Evolutionary conservation across 495 filamentous ascomycete genomes (phyloP).

Genomic region (Hypoxylon subgilvum): DNA sequence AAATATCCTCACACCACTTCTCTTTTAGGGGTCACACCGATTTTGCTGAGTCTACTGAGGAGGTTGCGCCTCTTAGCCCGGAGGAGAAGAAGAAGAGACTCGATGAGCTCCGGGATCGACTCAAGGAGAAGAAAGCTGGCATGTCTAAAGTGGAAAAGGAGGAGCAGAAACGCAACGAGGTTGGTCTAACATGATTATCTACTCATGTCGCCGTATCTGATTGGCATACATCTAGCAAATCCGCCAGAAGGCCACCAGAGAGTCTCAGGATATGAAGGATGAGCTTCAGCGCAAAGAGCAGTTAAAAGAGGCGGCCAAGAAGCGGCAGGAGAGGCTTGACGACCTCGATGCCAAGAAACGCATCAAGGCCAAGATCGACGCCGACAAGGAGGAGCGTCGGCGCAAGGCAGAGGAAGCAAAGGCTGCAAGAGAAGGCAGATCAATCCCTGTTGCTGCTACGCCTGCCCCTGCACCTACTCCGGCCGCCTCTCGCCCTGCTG

Average conservation of each 20-base stretch:
- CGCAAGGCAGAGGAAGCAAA: slow-evolving; percentile 82
- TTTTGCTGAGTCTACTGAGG: slow-evolving; percentile 91
- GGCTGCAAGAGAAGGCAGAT: slow-evolving; percentile 77
- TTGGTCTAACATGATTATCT: slow-evolving; percentile 37
- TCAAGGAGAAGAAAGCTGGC: slow-evolving; percentile 74
- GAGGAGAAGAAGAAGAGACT: slow-evolving; percentile 86
- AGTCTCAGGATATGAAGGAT: slow-evolving; percentile 79
- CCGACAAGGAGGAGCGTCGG: slow-evolving; percentile 83
- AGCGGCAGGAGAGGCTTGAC: slow-evolving; percentile 82
- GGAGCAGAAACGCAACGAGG: slow-evolving; percentile 89
- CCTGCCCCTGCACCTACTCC: slow-evolving; percentile 43
- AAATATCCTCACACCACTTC: slow-evolving; percentile 15
- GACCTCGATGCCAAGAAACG: slow-evolving; percentile 86
- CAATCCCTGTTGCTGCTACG: slow-evolving; percentile 54
- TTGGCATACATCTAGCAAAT: slow-evolving; percentile 68
- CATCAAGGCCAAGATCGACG: slow-evolving; percentile 89
- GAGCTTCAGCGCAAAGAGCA: slow-evolving; percentile 85
- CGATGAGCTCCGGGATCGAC: slow-evolving; percentile 71
- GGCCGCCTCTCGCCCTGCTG: slow-evolving; percentile 42
- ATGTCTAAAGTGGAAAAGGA: slow-evolving; percentile 77
- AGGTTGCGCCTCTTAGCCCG: slow-evolving; percentile 86
- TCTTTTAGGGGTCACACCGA: slow-evolving; percentile 74
- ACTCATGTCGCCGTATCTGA: neutral
- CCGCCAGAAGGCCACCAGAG: slow-evolving; percentile 78
- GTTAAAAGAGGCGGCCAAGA: slow-evolving; percentile 83